Conservation (phyloP, 2,329 filamentous ascomycete genomes). For the Beauveria asiatica region DNA sequence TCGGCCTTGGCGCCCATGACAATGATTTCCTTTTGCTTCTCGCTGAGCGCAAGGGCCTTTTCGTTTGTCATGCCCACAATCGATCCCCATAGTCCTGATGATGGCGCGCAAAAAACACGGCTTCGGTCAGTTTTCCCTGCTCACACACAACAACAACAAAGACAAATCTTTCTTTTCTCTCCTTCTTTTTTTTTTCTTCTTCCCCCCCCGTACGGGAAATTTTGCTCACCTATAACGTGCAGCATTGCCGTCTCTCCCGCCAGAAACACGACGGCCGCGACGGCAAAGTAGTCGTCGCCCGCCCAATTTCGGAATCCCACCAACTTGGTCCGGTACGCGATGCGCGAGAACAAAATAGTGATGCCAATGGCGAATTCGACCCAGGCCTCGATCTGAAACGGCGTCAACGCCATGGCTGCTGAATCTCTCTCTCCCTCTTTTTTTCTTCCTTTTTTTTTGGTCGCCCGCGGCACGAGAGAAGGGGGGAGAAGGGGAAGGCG, state of each 20-base stretch:
- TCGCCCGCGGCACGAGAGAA: neutral
- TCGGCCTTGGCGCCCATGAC: slow-evolving; percentile 16
- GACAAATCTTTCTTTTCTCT: too few species aligned
- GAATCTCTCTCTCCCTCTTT: too few species aligned
- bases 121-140: neutral
- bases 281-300: slow-evolving; percentile 34
- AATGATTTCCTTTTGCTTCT: slow-evolving; percentile 12
- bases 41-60: slow-evolving; percentile 13
- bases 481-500: too few species aligned
- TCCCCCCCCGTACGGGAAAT: too few species aligned
- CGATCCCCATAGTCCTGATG: slow-evolving; percentile 17
- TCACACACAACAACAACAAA: too few species aligned
- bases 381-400: slow-evolving; percentile 36
- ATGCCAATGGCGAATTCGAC: slow-evolving; percentile 33
- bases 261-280: slow-evolving; percentile 28
- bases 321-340: slow-evolving; percentile 28
- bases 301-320: slow-evolving; percentile 31
- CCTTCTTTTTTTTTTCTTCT: neutral
- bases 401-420: slow-evolving; percentile 22
- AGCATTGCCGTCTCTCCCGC: slow-evolving; percentile 22
- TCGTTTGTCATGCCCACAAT: slow-evolving; percentile 18
- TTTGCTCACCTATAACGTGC: slow-evolving; percentile 24
- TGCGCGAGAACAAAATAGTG: slow-evolving; percentile 28
- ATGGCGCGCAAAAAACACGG: neutral
- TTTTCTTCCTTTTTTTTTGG: too few species aligned